Conservation (phyloP, 2,329 filamentous ascomycete genomes). For the Talaromyces funiculosus region DNA sequence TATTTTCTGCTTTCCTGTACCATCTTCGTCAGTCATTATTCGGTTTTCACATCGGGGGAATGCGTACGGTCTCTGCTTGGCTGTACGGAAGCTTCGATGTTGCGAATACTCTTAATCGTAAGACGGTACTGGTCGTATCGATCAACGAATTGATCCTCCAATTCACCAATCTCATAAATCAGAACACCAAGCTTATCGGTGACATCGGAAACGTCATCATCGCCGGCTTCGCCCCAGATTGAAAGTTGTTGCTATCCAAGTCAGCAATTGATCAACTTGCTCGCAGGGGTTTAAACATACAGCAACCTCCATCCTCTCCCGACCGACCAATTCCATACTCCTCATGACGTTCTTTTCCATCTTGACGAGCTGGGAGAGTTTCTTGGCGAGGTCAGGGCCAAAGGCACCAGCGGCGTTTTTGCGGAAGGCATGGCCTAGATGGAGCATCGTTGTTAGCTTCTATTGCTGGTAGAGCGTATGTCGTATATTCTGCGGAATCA, state of each 20-base stretch:
- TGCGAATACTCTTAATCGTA: slow-evolving; percentile 98
- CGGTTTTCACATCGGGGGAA: background rate
- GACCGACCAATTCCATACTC: slow-evolving; percentile 88
- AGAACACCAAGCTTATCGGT: slow-evolving; percentile 98
- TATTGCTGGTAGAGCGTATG: background rate
- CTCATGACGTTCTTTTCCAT: slow-evolving; percentile 99
- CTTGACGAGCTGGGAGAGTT: slow-evolving; percentile 95
- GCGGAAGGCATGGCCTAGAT: slow-evolving; percentile 57
- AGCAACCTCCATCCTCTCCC: slow-evolving; percentile 97
- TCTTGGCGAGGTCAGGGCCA: slow-evolving; percentile 87
- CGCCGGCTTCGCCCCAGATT: slow-evolving; percentile 90
- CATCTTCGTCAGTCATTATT: background rate
- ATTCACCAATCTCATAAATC: slow-evolving; percentile 96
- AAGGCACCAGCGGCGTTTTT: slow-evolving; percentile 49
- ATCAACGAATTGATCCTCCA: slow-evolving; percentile 97
- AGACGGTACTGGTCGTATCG: slow-evolving; percentile 99
- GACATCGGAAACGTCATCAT: slow-evolving; percentile 97
- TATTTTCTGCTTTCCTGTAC: slow-evolving; percentile 91
- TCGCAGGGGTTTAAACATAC: slow-evolving; percentile 51
- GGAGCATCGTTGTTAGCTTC: slow-evolving; percentile 11
- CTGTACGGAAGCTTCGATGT: slow-evolving; percentile 97
- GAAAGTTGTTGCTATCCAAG: slow-evolving; percentile 84
- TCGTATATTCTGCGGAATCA: background rate
- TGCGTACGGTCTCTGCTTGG: slow-evolving; percentile 88
- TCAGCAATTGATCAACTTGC: background rate